Evolutionary conservation across 768 basidiomycete genomes (phyloP), one percentile per base, ranked within the genome.

Genomic region (Podaxis sp.): DNA sequence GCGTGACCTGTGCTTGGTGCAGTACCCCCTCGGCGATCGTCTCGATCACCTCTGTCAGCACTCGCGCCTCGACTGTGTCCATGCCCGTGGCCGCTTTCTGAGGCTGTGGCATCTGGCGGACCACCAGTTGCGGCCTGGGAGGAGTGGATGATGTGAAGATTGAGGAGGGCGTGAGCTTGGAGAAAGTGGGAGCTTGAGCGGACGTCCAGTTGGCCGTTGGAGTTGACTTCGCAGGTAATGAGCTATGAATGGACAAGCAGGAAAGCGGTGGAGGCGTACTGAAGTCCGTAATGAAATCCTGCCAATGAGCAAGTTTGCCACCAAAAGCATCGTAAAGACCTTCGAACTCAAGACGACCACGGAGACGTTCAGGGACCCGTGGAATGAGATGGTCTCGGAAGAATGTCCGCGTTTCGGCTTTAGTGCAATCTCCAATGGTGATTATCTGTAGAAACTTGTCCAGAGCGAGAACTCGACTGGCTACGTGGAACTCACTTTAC

Each of bases 61-160:
- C 38, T 48, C 46, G 59, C 24, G 36, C 64, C 54, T 56, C 55
- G 54, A 51, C 46, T 26, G 37, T 60, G 51, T 8, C 61, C 54
- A 50, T 59, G 41, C 7, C 61, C 55, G 24, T 63, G 64, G 20
- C 65, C 48, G 54, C 57, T 68, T 15, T 72, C 66, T 15, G 64
- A 60, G 24, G 20, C 49, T 56, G 62, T 73, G 74, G 56, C 74
- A 68, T 62, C 58, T 22, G 62, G 62, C 10, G 68, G 68, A 26
- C 71, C 71, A 54, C 70, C 67, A 2, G 75, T 72, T 0, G 82
- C 71, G 0, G 85, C 75, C 70, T 92, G 89, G 1, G 88, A 88
- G 2, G 91, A 88, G 68, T 94, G 91, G 57, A 95, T 90, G 72
- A 95, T 89, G 71, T 95, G 93, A 13, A 95, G 83, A 66, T 95